These are phyloP conservation scores for Plantago elongata DNA, from an alignment of 257 asterid genomes.

Conservation along the genomic window DNA sequence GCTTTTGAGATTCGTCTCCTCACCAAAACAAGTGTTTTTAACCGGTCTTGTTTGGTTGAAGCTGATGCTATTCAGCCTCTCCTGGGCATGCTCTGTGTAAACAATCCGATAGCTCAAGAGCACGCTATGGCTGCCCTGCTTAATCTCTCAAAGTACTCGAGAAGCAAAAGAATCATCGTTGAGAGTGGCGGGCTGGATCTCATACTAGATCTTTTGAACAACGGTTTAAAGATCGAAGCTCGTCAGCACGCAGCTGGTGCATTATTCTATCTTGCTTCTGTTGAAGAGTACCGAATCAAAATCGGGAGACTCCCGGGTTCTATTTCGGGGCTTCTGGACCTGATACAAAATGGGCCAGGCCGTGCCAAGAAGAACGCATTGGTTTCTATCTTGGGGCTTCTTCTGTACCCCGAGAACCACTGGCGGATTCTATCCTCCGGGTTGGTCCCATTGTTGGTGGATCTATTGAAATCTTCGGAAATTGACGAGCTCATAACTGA, in stretches of 20 bases:
- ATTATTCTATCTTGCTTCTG: slow-evolving; percentile 69
- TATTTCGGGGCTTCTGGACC: slow-evolving; percentile 42
- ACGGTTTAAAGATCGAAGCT: slow-evolving; percentile 46
- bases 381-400: slow-evolving; percentile 51
- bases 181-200: slow-evolving; percentile 46
- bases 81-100: slow-evolving; percentile 34
- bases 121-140: slow-evolving; percentile 54
- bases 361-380: slow-evolving; percentile 55
- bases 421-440: slow-evolving; percentile 48
- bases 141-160: slow-evolving; percentile 52
- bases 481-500: slow-evolving; percentile 53
- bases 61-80: slow-evolving; percentile 50
- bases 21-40: slow-evolving; percentile 71
- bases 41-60: slow-evolving; percentile 71
- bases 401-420: slow-evolving; percentile 57
- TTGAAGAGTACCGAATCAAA: slow-evolving; percentile 43
- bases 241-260: slow-evolving; percentile 75
- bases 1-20: slow-evolving; percentile 67
- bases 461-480: slow-evolving; percentile 31
- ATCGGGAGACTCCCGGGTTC: slow-evolving; percentile 50
- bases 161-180: slow-evolving; percentile 34
- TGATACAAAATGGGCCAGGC: slow-evolving; percentile 40
- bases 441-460: slow-evolving; percentile 40
- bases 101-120: slow-evolving; percentile 39
- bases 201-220: slow-evolving; percentile 39